Conservation (phyloP, 306 rosid species). For the Fragaria nilgerrensis region DNA sequence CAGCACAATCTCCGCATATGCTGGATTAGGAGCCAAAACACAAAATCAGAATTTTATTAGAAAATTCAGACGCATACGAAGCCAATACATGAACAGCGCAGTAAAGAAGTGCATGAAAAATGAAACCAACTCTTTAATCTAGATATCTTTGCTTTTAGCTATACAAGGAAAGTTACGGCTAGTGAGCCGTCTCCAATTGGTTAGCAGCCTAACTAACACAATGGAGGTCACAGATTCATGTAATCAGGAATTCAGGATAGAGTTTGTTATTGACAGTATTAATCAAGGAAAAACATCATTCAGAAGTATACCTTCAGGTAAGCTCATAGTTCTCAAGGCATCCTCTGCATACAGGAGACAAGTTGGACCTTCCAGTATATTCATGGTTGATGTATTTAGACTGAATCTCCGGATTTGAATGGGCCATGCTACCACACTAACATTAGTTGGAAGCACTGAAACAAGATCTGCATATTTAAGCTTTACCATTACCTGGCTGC, state of each 20-base stretch:
- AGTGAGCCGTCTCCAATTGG: not conserved
- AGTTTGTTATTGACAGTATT: not conserved
- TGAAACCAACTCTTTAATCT: slow-evolving; percentile 1
- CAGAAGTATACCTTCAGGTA: slow-evolving; percentile 68
- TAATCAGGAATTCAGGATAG: not conserved
- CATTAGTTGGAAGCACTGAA: slow-evolving; percentile 66
- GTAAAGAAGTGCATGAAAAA: not conserved
- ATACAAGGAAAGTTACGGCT: not conserved
- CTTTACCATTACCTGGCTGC: slow-evolving; percentile 86
- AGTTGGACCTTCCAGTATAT: slow-evolving; percentile 47
- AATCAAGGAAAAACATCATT: not conserved
- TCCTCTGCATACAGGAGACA: slow-evolving; percentile 86
- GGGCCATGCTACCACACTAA: slow-evolving; percentile 81
- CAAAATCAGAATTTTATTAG: not conserved
- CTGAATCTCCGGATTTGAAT: slow-evolving; percentile 47
- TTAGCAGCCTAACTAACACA: not conserved
- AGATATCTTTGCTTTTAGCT: not conserved
- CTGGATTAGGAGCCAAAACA: slow-evolving; percentile 41
- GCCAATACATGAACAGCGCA: not conserved
- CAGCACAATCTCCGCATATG: slow-evolving; percentile 88
- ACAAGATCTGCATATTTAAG: slow-evolving; percentile 80
- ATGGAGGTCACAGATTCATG: not conserved
- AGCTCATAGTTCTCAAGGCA: slow-evolving; percentile 79
- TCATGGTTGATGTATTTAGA: slow-evolving; percentile 31
- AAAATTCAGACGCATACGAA: slow-evolving; percentile 14